These are phyloP conservation scores for Coffea eugenioides DNA, from an alignment of 257 asterid genomes.

Conservation along the genomic window DNA sequence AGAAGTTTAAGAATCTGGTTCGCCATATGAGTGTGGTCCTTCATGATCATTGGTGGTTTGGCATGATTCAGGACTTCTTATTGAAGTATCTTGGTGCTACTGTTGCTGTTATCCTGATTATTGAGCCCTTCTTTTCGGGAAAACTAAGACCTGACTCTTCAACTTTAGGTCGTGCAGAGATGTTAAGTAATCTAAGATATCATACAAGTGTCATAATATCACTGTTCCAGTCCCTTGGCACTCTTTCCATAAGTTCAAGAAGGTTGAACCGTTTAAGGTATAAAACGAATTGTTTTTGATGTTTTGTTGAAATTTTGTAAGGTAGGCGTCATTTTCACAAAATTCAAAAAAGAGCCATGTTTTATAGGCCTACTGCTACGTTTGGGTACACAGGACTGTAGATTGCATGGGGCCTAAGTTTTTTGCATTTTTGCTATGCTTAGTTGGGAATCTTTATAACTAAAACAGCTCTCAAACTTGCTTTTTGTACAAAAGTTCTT, in stretches of 20 bases:
- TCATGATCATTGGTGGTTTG: slow-evolving; percentile 99
- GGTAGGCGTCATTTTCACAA: background rate
- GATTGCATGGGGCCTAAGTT: background rate
- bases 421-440: background rate
- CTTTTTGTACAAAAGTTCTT: too few species aligned
- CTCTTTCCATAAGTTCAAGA: slow-evolving; percentile 93
- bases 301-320: background rate
- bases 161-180: slow-evolving; percentile 98
- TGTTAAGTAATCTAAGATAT: slow-evolving; percentile 98
- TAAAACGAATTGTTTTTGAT: slow-evolving; percentile 15
- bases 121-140: slow-evolving; percentile 98
- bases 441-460: background rate
- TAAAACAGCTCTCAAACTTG: background rate
- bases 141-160: slow-evolving; percentile 86
- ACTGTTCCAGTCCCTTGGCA: slow-evolving; percentile 90
- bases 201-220: slow-evolving; percentile 97
- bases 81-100: slow-evolving; percentile 99
- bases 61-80: slow-evolving; percentile 98
- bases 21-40: slow-evolving; percentile 83
- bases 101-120: slow-evolving; percentile 93
- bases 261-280: slow-evolving; percentile 97
- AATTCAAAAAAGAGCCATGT: background rate
- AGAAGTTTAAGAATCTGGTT: slow-evolving; percentile 75
- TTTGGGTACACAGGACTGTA: background rate
- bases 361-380: background rate